phyloP scores from a whole-genome alignment of 176 grass and related monocot species.

The Oryza brachyantha region DNA sequence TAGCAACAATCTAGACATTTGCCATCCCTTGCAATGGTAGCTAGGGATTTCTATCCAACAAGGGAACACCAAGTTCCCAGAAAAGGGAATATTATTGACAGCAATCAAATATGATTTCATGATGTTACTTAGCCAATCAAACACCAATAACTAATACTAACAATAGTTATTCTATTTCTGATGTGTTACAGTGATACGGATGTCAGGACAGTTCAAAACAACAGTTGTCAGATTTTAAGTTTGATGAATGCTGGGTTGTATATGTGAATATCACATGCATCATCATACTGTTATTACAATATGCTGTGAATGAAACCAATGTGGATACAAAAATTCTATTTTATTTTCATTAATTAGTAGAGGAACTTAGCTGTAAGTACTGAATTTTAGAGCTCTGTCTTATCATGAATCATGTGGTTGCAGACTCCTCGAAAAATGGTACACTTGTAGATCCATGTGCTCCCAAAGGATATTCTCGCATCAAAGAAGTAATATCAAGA shows the following conservation, averaged over 20 bases:
- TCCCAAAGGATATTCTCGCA: constrained; percentile 66
- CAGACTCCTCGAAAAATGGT: constrained; percentile 37
- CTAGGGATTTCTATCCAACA: constrained; percentile 6
- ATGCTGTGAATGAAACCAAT: neutral
- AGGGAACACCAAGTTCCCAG: neutral
- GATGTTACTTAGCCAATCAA: constrained; percentile 2
- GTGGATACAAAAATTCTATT: neutral
- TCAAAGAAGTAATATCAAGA: constrained; percentile 27
- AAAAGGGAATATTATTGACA: neutral
- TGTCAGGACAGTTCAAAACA: constrained; percentile 7
- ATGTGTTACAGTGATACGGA: neutral
- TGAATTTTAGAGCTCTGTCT: neutral
- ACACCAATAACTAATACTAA: neutral
- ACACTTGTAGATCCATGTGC: constrained; percentile 70
- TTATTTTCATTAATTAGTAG: constrained; percentile 16
- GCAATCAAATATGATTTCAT: neutral
- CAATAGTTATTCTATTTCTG: neutral
- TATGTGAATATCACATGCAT: neutral
- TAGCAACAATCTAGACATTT: neutral
- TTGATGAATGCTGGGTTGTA: neutral
- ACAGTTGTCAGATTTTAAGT: neutral
- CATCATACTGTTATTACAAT: neutral
- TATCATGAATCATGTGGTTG: neutral
- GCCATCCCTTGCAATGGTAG: neutral
- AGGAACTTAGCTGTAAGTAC: neutral